A percentile compares a stretch with the other conserved stretches of the same genome.
phyloP scores from a whole-genome alignment of 495 filamentous ascomycete genomes.

The Penicillium odoratum region DNA sequence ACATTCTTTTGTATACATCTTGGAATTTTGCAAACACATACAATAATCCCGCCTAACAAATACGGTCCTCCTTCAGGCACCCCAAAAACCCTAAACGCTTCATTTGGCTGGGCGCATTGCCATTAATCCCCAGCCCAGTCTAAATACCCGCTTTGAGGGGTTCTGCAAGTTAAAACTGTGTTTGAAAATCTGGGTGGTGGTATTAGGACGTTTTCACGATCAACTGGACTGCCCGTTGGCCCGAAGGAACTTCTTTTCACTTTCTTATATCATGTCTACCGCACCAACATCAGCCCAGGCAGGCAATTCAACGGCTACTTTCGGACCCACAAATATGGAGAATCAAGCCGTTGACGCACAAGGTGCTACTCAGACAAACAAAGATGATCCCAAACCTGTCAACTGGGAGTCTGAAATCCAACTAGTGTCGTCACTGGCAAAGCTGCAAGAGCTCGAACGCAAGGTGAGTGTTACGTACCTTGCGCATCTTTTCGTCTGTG shows the following conservation, averaged over 20 bases:
- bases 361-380: not conserved
- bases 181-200: not conserved
- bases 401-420: conserved; percentile 41
- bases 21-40: not conserved
- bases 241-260: not conserved
- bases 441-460: conserved; percentile 43
- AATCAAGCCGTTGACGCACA: not conserved
- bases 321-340: not conserved
- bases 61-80: not conserved
- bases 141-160: not conserved
- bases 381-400: conserved; percentile 1
- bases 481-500: not conserved
- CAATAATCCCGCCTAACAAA: not conserved
- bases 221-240: not conserved
- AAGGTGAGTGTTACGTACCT: conserved; percentile 27
- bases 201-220: not conserved
- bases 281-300: conserved; percentile 1
- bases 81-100: not conserved
- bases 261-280: conserved; percentile 3
- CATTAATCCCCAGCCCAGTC: not conserved
- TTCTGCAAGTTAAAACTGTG: not conserved
- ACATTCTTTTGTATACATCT: not conserved
- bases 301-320: not conserved
- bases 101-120: not conserved
- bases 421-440: conserved; percentile 44